Percentiles rank a stretch among this genome's conserved stretches.
Conservation (phyloP, 371 early-diverging fungal species). For the Rhizopus delemar region DNA sequence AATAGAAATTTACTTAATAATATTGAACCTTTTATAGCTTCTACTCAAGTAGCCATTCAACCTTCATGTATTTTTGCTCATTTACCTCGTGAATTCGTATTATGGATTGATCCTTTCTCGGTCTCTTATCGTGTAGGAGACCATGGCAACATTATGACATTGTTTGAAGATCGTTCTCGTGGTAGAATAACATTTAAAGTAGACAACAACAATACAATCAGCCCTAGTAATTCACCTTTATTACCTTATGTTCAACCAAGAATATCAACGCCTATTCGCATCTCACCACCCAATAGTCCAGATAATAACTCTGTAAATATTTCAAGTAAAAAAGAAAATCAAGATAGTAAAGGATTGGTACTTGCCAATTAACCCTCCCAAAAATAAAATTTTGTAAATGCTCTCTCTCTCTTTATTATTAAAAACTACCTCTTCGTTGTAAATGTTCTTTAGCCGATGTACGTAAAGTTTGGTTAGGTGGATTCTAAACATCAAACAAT, state of each 20-base stretch:
- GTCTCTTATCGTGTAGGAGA: conserved; percentile 81
- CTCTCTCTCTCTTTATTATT: background rate
- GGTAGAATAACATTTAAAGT: conserved; percentile 55
- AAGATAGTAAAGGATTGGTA: conserved; percentile 20
- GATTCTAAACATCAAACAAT: conserved; percentile 16
- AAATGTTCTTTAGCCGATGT: conserved; percentile 41
- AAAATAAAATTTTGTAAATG: background rate
- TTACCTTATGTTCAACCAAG: conserved; percentile 38
- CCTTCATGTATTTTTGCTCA: conserved; percentile 29
- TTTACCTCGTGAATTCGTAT: conserved; percentile 74
- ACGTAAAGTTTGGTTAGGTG: conserved; percentile 16
- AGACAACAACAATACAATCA: conserved; percentile 18
- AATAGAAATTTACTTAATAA: background rate
- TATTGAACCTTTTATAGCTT: conserved; percentile 20
- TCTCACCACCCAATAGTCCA: conserved; percentile 52
- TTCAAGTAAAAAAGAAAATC: conserved; percentile 4
- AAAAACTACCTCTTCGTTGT: conserved; percentile 40
- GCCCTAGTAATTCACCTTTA: conserved; percentile 22
- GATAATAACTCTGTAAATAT: conserved; percentile 14
- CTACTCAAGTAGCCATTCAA: conserved; percentile 28
- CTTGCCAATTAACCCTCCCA: conserved; percentile 13
- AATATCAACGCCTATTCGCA: conserved; percentile 45
- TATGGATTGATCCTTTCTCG: conserved; percentile 83
- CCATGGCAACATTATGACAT: conserved; percentile 68
- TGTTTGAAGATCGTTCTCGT: conserved; percentile 70